phyloP scores from a whole-genome alignment of 495 filamentous ascomycete genomes.

The Trichoderma erinaceum region DNA sequence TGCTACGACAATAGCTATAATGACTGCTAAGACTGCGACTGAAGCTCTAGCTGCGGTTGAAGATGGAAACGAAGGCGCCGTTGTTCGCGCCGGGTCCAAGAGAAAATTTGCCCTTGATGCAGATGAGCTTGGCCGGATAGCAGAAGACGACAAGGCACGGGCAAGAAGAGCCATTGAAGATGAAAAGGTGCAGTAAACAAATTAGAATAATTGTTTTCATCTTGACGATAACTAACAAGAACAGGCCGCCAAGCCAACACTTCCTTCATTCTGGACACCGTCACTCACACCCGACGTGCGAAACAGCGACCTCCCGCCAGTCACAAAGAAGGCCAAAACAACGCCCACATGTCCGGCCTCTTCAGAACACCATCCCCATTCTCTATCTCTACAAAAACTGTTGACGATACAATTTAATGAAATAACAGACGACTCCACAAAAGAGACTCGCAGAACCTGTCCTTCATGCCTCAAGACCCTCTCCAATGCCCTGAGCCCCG shows the following conservation, averaged over 20 bases:
- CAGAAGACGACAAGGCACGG: constrained; percentile 60
- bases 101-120: constrained; percentile 80
- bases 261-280: constrained; percentile 94
- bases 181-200: constrained; percentile 55
- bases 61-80: constrained; percentile 35
- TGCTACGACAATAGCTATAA: constrained; percentile 19
- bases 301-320: constrained; percentile 42
- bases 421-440: constrained; percentile 54
- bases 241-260: constrained; percentile 58
- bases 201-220: not conserved
- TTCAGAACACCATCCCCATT: constrained; percentile 59
- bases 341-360: constrained; percentile 78
- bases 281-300: constrained; percentile 66
- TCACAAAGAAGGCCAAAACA: constrained; percentile 57
- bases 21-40: constrained; percentile 12
- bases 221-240: not conserved
- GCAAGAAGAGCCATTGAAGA: constrained; percentile 61
- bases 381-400: constrained; percentile 76
- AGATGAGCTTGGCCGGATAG: constrained; percentile 67
- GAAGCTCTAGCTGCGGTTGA: constrained; percentile 5
- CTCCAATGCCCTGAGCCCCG: constrained; percentile 75
- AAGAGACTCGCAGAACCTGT: constrained; percentile 58
- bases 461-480: constrained; percentile 84
- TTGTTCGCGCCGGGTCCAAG: constrained; percentile 47
- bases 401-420: constrained; percentile 75